Base-by-base conservation (phyloP, 2,329 filamentous ascomycete species). In the Truncatella angustata region DNA sequence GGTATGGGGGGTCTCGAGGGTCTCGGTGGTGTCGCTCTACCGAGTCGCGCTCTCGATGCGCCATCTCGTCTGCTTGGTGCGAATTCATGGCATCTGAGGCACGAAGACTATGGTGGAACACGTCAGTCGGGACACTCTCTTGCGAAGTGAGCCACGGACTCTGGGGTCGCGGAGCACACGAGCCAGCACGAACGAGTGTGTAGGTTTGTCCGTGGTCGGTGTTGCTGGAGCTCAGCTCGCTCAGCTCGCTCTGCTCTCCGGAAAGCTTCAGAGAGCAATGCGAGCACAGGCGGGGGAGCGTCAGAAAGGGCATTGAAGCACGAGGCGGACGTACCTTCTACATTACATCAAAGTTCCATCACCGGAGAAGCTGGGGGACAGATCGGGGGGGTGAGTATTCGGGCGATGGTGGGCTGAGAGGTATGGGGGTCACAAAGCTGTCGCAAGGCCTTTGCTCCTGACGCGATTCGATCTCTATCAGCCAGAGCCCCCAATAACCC, bases 41-140 rank as follows among this genome's bases (percentile, higher is more conserved):
- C 53, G 82, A 79, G 61, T 90, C 86, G 66, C 86, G 80, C 58
- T 89, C 85, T 61, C 84, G 79, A 56, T 84, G 72, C 58, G 74
- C 71, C 60, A 73, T 71, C 58, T 75, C 74, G 59, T 78, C 75
- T 58, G 72, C 67, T 52, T 72, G 57, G 55, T 66, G 66, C 49
- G 62, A 60, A 57, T 67, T 68, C 66, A 68, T 68, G 55, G 56
- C 61, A 26, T 14, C 37, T 12, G n/a, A 39, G 21, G 21, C 4
- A n/a, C 6, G 21, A 18, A 42, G n/a, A 50, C 47, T 49, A 16
- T 26, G 12, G 4, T 37, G 20, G 4, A 23, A 14, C 5, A 7
- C 9, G 21, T 49, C 16, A 49, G 32, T 4, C 18, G n/a, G 7
- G n/a, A 20, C n/a, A 16, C 16, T n/a, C 9, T 20, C 5, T 18